phyloP scores from a whole-genome alignment of 73 alveolate species.

The Paraurostyla sp. region DNA sequence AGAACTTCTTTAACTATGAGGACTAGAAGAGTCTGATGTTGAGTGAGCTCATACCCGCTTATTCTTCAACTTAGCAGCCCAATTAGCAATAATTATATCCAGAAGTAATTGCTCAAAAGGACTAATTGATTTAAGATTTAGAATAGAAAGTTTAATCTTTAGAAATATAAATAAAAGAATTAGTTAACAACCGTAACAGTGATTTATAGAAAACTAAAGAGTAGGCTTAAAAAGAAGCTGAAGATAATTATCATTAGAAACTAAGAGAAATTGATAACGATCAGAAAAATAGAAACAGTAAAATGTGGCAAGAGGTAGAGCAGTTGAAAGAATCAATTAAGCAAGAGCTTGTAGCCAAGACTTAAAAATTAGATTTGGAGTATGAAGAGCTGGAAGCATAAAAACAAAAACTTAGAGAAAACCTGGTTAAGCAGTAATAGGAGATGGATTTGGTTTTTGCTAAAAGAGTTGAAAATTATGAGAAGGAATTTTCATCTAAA shows the following conservation, averaged over 20 bases:
- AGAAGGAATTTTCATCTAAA: slow-evolving; percentile 25
- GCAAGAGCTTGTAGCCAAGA: slow-evolving; percentile 17
- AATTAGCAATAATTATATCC: background rate
- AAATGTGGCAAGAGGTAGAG: slow-evolving; percentile 40
- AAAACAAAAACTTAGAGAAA: background rate
- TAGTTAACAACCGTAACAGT: background rate
- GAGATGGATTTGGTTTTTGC: background rate
- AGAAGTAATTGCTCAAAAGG: background rate
- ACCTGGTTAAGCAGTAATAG: background rate
- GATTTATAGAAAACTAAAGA: background rate
- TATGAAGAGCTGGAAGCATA: slow-evolving; percentile 5
- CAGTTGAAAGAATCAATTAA: background rate
- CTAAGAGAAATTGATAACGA: slow-evolving; percentile 5
- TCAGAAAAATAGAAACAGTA: background rate
- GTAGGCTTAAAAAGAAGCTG: slow-evolving; percentile 3
- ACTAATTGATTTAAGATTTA: background rate
- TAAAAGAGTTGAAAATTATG: background rate
- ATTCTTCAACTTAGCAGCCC: background rate
- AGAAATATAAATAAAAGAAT: background rate
- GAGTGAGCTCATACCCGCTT: slow-evolving; percentile 27
- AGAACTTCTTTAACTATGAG: slow-evolving; percentile 17
- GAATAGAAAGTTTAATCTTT: background rate
- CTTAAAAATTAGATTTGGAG: slow-evolving; percentile 11
- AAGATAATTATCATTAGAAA: background rate
- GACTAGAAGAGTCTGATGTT: slow-evolving; percentile 33